phyloP scores from a whole-genome alignment of 768 basidiomycete species.

The Naematelia encephala region DNA sequence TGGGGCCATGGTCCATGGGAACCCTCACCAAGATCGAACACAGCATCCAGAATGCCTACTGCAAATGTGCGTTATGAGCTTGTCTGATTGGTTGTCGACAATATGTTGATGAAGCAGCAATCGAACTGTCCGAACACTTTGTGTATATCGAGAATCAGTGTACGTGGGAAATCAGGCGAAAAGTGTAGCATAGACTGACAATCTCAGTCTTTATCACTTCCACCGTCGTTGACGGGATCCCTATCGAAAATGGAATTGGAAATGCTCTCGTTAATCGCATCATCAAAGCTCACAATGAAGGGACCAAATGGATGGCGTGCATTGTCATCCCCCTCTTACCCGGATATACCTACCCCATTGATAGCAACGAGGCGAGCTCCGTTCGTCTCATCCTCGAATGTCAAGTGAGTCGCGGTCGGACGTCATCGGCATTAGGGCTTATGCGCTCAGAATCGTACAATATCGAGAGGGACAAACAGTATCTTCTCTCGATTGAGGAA shows the following conservation, averaged over 20 bases:
- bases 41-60: conserved; percentile 91
- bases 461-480: conserved; percentile 82
- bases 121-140: conserved; percentile 90
- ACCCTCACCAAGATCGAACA: conserved; percentile 78
- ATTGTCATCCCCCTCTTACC: conserved; percentile 88
- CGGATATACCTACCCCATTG: conserved; percentile 88
- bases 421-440: neutral
- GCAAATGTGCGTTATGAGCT: conserved; percentile 61
- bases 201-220: conserved; percentile 53
- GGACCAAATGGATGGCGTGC: conserved; percentile 78
- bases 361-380: conserved; percentile 86
- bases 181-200: neutral
- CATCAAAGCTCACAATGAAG: conserved; percentile 75
- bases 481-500: conserved; percentile 81
- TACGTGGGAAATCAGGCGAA: neutral
- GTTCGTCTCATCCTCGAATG: conserved; percentile 93
- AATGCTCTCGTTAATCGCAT: conserved; percentile 90
- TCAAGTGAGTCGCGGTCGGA: conserved; percentile 53
- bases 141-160: conserved; percentile 82
- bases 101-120: conserved; percentile 57
- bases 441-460: conserved; percentile 61
- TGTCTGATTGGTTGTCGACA: neutral
- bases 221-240: conserved; percentile 77
- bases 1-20: conserved; percentile 94
- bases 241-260: conserved; percentile 88